Percentiles rank a stretch among this genome's conserved stretches.
phyloP scores from a whole-genome alignment of 1,284 basidiomycete genomes.

The Papiliotrema flavescens region DNA sequence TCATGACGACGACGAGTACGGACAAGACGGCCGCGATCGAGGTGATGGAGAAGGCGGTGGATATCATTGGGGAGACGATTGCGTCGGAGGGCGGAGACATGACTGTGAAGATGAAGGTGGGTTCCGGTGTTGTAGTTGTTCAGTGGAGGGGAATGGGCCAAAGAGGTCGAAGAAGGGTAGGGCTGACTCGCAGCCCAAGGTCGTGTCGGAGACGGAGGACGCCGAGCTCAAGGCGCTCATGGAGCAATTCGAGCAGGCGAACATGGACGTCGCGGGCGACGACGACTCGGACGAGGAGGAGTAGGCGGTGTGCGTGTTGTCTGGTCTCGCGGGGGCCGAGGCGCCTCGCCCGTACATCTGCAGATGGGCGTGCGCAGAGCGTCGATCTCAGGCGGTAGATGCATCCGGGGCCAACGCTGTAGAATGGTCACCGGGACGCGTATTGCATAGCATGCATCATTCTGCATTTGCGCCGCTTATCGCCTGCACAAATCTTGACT shows the following conservation, averaged over 20 bases:
- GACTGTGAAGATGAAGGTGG: constrained; percentile 93
- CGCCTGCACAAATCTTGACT: too few species aligned
- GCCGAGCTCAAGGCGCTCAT: constrained; percentile 90
- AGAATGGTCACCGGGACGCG: too few species aligned
- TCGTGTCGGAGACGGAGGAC: constrained; percentile 94
- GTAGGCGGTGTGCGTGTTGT: constrained; percentile 14
- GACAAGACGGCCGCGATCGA: constrained; percentile 96
- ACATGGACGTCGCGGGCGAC: constrained; percentile 90
- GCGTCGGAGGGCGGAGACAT: constrained; percentile 79
- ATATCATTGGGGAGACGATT: constrained; percentile 80
- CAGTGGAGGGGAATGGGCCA: background rate
- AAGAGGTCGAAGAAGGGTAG: too few species aligned
- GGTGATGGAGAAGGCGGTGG: constrained; percentile 87
- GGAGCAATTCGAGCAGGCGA: constrained; percentile 86
- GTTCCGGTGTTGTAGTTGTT: constrained; percentile 19
- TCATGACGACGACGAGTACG: constrained; percentile 91
- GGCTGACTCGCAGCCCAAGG: constrained; percentile 68
- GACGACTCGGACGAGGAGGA: constrained; percentile 56
- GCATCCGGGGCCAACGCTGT: too few species aligned
- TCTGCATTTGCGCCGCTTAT: too few species aligned
- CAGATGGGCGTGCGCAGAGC: too few species aligned
- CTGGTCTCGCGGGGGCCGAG: too few species aligned
- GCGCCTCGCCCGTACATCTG: too few species aligned
- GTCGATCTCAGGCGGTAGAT: too few species aligned
- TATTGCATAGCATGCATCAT: too few species aligned